Base-by-base conservation (phyloP, 2,329 filamentous ascomycete genomes). In the Colletotrichum liriopes region DNA sequence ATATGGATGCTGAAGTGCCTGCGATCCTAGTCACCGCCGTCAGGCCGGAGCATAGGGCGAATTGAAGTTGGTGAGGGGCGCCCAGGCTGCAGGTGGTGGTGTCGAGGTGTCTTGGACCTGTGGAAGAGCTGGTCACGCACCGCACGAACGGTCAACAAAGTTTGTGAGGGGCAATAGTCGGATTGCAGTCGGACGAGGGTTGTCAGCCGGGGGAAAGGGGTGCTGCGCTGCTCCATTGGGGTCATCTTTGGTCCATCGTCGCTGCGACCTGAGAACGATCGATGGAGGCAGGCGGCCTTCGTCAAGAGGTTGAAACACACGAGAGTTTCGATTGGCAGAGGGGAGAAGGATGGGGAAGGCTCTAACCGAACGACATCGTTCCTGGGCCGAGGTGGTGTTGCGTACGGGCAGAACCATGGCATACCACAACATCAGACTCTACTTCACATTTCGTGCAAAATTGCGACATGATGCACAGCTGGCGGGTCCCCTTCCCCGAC, bases 71-170 rank as follows among this genome's bases (percentile, higher is more conserved):
- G 23, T 49, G 6, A 8, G 49, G 43, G 43, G 20, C 9, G 43
- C 20, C 14, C 14, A 52, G 23, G 23, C 37, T 64, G 26, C 61
- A 43, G 54, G 26, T 67, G 51, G 49, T 35, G 43, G 45, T 45
- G 37, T 54, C 35, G 37, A 52, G 37, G 60, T 69, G 67, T 58
- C 43, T 65, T 52, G 52, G 41, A 3, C 20, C 16, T 18, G 23
- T 16, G 49, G 16, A 14, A 18, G 6, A 23, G 32, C 26, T 58
- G 55, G 26, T 62, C 47, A 62, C 26, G 56, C 56, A 61, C 32
- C 35, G 14, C 52, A 47, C 52, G 16, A 55, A n/a, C 43, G 65
- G 56, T 26, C 20, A 14, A 47, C 29, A 43, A 20, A 47, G 20
- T 55, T 7, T 6, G 9, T 5, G 43, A 29, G 29, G 14, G 43